Base-by-base conservation (phyloP, 2,329 filamentous ascomycete genomes). In the Apiospora saccharicola region DNA sequence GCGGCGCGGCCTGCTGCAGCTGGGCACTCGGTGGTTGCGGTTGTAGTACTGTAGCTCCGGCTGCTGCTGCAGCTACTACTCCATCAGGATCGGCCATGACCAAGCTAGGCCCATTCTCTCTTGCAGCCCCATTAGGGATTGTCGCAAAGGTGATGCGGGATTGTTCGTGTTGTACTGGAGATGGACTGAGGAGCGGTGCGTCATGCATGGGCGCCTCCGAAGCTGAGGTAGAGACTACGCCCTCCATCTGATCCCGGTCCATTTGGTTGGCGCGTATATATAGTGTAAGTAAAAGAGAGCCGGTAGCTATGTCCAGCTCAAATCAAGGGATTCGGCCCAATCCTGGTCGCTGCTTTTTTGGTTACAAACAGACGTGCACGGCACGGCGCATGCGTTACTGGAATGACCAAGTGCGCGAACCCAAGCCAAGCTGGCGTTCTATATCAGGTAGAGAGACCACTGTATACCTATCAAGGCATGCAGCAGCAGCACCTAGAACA, bases 111-210 rank as follows among this genome's bases (percentile, higher is more conserved):
- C 57, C 57, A 24, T 64, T 41, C n/a, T 41, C 19, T n/a, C 30
- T 61, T n/a, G 53, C 30, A 30, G 53, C 7, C 30, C 53, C 30
- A 61, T 61, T n/a, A 8, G 53, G 53, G 19, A 61, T 22, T 37
- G 53, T 12, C 30, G 30, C 53, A 6, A 61, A 61, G 22, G 53
- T 61, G 30, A 30, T 61, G 53, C 7, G 14, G 26, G 53, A 13
- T 22, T 61, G 30, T 37, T 37, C 8, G 53, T 37, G 53, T 19
- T 34, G 53, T 12, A 37, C 53, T 4, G 53, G 30, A 61, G 53
- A 61, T 22, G 53, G 53, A 61, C 53, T 61, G 53, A 41, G 57
- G 12, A 64, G 57, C 57, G 57, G 57, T 37, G 57, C 57, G 30
- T 64, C 57, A 41, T 64, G 57, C 57, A 64, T 64, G 34, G 57